Evolutionary conservation across 345 rosid genomes (phyloP).

Genomic region (Streptanthus diversifolius): DNA sequence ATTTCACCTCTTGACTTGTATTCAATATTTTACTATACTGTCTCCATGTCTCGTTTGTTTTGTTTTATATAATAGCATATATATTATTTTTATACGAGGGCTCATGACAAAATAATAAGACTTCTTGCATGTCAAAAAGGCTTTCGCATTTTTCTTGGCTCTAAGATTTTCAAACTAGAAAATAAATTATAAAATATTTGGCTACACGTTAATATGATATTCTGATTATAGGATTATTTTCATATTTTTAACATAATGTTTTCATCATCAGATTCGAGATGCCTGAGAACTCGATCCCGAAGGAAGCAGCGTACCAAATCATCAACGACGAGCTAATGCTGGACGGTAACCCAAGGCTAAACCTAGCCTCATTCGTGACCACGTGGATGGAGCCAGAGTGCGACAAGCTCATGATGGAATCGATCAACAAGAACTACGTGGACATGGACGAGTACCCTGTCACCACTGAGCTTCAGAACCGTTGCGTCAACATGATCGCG

Average conservation of each 20-base stretch:
- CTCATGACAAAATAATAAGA: background rate
- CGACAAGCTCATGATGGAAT: slow-evolving; percentile 62
- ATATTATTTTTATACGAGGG: background rate
- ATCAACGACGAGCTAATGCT: slow-evolving; percentile 64
- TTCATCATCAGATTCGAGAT: slow-evolving; percentile 36
- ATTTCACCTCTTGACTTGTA: background rate
- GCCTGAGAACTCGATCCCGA: slow-evolving; percentile 58
- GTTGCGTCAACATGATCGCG: slow-evolving; percentile 43
- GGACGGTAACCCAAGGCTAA: slow-evolving; percentile 61
- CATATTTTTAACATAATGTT: background rate
- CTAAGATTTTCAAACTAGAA: too few species aligned
- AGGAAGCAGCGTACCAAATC: slow-evolving; percentile 62
- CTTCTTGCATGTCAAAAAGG: background rate
- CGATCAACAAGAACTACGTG: slow-evolving; percentile 59
- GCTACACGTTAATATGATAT: background rate
- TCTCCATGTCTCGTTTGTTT: background rate
- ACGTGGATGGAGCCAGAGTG: slow-evolving; percentile 77
- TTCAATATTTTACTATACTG: background rate
- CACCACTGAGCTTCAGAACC: slow-evolving; percentile 61
- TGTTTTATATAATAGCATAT: background rate
- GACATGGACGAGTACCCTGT: slow-evolving; percentile 69
- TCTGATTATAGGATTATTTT: background rate
- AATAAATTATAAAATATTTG: too few species aligned
- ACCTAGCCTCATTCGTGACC: slow-evolving; percentile 58
- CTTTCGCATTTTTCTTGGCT: background rate